These are phyloP conservation scores for Cryptococcus hybrid DNA, from an alignment of 1,284 basidiomycete genomes.

Conservation along the genomic window DNA sequence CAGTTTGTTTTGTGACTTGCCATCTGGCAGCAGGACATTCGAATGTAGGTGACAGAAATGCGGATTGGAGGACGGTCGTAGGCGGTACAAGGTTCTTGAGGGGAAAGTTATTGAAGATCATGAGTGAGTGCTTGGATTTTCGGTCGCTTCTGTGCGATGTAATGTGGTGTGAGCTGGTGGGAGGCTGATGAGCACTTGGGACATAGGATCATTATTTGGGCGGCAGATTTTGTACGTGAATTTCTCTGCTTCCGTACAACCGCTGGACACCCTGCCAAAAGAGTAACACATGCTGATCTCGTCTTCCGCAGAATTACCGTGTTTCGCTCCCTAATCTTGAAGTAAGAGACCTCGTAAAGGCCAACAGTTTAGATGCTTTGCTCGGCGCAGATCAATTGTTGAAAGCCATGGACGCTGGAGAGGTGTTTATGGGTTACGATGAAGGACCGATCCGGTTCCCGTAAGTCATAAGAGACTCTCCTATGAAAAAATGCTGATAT, in stretches of 20 bases:
- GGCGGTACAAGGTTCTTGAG: conserved; percentile 79
- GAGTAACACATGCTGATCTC: background rate
- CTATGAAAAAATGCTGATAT: conserved; percentile 5
- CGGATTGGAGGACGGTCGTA: conserved; percentile 86
- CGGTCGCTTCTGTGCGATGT: too few species aligned
- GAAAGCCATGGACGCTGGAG: conserved; percentile 64
- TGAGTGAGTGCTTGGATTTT: conserved; percentile 60
- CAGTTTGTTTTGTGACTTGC: conserved; percentile 86
- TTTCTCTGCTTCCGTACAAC: background rate
- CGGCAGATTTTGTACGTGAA: conserved; percentile 67
- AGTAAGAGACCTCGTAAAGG: conserved; percentile 64
- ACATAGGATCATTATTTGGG: conserved; percentile 68
- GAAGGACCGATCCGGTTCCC: conserved; percentile 83
- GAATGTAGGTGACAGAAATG: conserved; percentile 86
- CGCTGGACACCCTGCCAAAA: too few species aligned
- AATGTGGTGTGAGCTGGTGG: background rate
- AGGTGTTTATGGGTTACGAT: conserved; percentile 77
- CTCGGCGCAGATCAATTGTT: conserved; percentile 81
- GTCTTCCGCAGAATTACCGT: conserved; percentile 68
- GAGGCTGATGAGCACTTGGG: background rate
- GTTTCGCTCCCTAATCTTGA: conserved; percentile 80
- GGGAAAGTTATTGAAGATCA: conserved; percentile 83
- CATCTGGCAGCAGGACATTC: conserved; percentile 92
- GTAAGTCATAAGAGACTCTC: conserved; percentile 11
- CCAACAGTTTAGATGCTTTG: conserved; percentile 69